Percentiles rank a stretch among this genome's conserved stretches.
Conservation (phyloP, 257 asterid genomes). For the Ilex asprella region DNA sequence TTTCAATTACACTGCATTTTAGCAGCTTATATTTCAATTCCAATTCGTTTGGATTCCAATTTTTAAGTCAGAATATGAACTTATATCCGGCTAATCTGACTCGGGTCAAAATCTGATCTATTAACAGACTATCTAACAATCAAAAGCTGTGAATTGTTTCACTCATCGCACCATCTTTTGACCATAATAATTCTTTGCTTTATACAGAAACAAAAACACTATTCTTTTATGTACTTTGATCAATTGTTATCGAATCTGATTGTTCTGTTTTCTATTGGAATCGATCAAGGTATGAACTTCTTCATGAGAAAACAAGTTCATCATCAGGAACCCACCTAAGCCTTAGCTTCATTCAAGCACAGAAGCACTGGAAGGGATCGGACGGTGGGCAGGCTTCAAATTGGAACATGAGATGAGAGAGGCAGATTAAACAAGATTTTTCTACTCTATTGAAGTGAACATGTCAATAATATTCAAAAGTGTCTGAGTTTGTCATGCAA, state of each 20-base stretch:
- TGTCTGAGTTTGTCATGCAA: too few species aligned
- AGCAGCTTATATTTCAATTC: too few species aligned
- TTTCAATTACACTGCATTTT: too few species aligned
- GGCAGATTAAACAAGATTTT: too few species aligned
- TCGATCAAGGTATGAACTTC: slow-evolving; percentile 11
- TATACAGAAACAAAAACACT: not conserved
- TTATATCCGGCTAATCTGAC: too few species aligned
- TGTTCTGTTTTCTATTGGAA: slow-evolving; percentile 21
- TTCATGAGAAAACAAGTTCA: slow-evolving; percentile 12
- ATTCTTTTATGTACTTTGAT: not conserved
- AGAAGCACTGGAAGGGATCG: slow-evolving; percentile 18
- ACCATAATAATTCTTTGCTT: not conserved
- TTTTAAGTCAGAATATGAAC: too few species aligned
- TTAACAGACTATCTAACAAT: too few species aligned
- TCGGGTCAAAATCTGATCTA: too few species aligned
- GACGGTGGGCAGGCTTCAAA: slow-evolving; percentile 2
- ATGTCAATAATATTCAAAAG: too few species aligned
- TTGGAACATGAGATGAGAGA: not conserved
- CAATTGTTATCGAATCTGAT: not conserved
- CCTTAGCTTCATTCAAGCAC: slow-evolving; percentile 25
- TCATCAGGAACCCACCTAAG: slow-evolving; percentile 24
- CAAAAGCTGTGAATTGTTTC: too few species aligned
- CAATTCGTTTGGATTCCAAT: too few species aligned
- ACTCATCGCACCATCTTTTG: not conserved
- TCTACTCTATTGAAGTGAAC: too few species aligned